phyloP scores from a whole-genome alignment of 140 eudicot genomes.

The Oenanthe javanica region DNA sequence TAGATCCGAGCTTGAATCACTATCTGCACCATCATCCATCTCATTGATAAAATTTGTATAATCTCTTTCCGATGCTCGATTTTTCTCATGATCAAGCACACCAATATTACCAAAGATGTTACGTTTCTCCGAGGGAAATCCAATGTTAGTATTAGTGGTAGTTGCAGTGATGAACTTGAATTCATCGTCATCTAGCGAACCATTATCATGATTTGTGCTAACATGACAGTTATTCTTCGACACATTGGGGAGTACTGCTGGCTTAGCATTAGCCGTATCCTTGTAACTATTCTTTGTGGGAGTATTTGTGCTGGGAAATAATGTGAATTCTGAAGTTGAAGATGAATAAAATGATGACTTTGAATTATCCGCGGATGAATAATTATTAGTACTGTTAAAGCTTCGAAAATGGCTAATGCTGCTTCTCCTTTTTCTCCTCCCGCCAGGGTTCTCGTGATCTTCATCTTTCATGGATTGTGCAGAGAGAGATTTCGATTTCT shows the following conservation, averaged over 20 bases:
- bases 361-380: slow-evolving; percentile 20
- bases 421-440: slow-evolving; percentile 79
- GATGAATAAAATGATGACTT: slow-evolving; percentile 22
- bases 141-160: background rate
- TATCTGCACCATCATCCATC: slow-evolving; percentile 70
- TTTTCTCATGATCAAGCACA: slow-evolving; percentile 6
- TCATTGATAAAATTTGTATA: slow-evolving; percentile 4
- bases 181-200: slow-evolving; percentile 28
- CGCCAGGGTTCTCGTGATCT: slow-evolving; percentile 44
- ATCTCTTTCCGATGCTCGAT: background rate
- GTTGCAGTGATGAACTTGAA: slow-evolving; percentile 19
- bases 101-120: slow-evolving; percentile 17
- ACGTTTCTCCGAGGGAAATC: slow-evolving; percentile 23
- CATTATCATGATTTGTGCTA: background rate
- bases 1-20: slow-evolving; percentile 96
- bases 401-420: slow-evolving; percentile 69
- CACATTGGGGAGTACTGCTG: background rate
- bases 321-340: slow-evolving; percentile 66
- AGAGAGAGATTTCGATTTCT: slow-evolving; percentile 43
- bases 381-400: slow-evolving; percentile 12
- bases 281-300: slow-evolving; percentile 40
- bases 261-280: background rate
- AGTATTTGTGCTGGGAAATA: no score
- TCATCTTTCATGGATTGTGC: slow-evolving; percentile 47
- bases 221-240: background rate